phyloP scores from a whole-genome alignment of 2,329 filamentous ascomycete genomes.

The Verticillium nonalfalfae region DNA sequence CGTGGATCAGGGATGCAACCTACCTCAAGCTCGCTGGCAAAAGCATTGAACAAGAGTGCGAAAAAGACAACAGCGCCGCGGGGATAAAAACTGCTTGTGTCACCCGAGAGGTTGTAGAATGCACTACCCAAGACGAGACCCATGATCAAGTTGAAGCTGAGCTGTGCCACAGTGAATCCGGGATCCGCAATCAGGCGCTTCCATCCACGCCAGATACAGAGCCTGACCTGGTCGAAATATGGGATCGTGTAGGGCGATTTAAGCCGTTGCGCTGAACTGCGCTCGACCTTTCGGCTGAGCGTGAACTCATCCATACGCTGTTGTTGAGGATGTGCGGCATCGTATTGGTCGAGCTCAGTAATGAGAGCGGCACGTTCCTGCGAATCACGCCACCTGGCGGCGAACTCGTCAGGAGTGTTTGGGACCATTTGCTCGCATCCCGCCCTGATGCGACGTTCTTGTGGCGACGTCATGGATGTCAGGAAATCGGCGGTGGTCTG shows the following conservation, averaged over 20 bases:
- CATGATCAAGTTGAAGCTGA: conserved; percentile 29
- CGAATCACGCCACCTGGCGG: conserved; percentile 8
- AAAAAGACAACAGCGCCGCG: conserved; percentile 20
- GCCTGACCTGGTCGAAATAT: conserved; percentile 53
- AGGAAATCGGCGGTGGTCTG: conserved; percentile 67
- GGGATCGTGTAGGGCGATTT: conserved; percentile 60
- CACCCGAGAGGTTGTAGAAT: conserved; percentile 53
- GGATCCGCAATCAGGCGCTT: conserved; percentile 61
- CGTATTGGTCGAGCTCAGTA: conserved; percentile 3
- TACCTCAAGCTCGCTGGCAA: conserved; percentile 19
- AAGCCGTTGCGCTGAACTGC: conserved; percentile 49
- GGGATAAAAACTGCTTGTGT: conserved; percentile 51
- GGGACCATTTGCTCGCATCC: conserved; percentile 45
- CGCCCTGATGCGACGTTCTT: conserved; percentile 53
- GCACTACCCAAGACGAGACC: conserved; percentile 57
- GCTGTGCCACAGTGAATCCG: conserved; percentile 58
- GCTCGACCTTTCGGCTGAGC: conserved; percentile 7
- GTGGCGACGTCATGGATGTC: conserved; percentile 61
- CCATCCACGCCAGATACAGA: conserved; percentile 56
- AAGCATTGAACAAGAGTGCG: conserved; percentile 23
- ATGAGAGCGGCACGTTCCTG: neutral
- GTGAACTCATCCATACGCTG: conserved; percentile 9
- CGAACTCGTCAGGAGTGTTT: conserved; percentile 52
- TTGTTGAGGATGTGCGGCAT: conserved; percentile 1
- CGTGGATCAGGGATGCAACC: neutral